A percentile compares a stretch with the other conserved stretches of the same genome.
These are phyloP conservation scores for Leccinum subrobustum DNA, from an alignment of 1,284 basidiomycete genomes.

Conservation along the genomic window DNA sequence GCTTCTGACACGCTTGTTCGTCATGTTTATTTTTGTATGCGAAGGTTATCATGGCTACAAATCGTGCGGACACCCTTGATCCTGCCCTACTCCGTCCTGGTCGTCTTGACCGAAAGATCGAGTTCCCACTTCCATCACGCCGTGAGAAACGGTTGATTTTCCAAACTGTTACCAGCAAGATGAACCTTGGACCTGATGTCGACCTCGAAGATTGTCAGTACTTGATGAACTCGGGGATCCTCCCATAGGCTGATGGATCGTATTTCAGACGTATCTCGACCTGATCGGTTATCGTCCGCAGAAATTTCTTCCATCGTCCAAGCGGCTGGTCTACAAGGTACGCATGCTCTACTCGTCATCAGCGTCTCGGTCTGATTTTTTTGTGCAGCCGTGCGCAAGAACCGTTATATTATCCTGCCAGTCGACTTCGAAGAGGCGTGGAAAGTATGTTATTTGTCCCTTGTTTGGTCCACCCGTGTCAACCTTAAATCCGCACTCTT, in stretches of 20 bases:
- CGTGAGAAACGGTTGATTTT: conserved; percentile 97
- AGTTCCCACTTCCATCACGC: conserved; percentile 93
- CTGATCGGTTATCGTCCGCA: conserved; percentile 93
- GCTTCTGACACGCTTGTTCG: not conserved
- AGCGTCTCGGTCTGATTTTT: not conserved
- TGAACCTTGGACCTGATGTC: conserved; percentile 98
- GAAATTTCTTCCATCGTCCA: conserved; percentile 97
- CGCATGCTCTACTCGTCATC: conserved; percentile 8
- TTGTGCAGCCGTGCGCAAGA: conserved; percentile 86
- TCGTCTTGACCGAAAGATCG: conserved; percentile 97
- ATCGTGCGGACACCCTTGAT: conserved; percentile 94
- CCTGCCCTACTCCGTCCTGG: conserved; percentile 97
- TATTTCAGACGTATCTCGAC: conserved; percentile 85
- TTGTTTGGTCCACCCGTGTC: conserved; percentile 37
- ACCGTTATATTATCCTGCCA: conserved; percentile 96
- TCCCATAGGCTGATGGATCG: conserved; percentile 10
- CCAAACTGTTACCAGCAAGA: conserved; percentile 96
- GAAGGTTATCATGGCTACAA: conserved; percentile 98
- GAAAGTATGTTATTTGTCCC: conserved; percentile 76
- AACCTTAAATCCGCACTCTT: conserved; percentile 38
- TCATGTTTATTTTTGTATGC: conserved; percentile 1
- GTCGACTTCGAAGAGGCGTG: conserved; percentile 98
- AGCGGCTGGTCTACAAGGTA: conserved; percentile 95
- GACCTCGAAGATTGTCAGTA: conserved; percentile 95
- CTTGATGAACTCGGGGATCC: not conserved